Conservation (phyloP, 148 eudicot genomes). For the Arctostaphylos glauca region DNA sequence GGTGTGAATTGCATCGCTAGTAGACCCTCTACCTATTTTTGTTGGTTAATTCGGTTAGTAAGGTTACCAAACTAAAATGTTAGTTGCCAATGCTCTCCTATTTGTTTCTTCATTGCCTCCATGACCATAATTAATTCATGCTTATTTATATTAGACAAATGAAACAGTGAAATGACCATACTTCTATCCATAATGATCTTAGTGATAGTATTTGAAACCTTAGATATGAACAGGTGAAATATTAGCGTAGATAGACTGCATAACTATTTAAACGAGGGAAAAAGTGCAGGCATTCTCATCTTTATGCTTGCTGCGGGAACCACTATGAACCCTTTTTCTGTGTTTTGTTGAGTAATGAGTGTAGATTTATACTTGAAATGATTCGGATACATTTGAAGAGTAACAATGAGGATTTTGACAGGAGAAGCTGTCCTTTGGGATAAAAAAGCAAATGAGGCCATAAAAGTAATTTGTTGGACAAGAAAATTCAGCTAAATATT, state of each 20-base stretch:
- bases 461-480: not conserved
- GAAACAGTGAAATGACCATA: not conserved
- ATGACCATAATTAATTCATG: not conserved
- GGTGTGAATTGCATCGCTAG: not conserved
- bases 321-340: not conserved
- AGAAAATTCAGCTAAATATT: not conserved
- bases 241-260: not conserved
- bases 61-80: not conserved
- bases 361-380: not conserved
- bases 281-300: not conserved
- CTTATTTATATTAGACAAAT: not conserved
- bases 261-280: not conserved
- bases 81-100: not conserved
- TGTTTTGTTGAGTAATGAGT: not conserved
- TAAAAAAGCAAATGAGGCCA: not conserved
- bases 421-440: not conserved
- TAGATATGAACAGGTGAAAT: not conserved
- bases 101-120: not conserved
- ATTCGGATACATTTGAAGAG: not conserved
- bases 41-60: not conserved
- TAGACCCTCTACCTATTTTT: not conserved
- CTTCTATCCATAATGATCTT: not conserved
- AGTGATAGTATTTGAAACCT: not conserved
- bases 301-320: not conserved
- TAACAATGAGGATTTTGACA: not conserved